Base-by-base conservation (phyloP, 2,329 filamentous ascomycete species). In the Dactylellina parvicollis region DNA sequence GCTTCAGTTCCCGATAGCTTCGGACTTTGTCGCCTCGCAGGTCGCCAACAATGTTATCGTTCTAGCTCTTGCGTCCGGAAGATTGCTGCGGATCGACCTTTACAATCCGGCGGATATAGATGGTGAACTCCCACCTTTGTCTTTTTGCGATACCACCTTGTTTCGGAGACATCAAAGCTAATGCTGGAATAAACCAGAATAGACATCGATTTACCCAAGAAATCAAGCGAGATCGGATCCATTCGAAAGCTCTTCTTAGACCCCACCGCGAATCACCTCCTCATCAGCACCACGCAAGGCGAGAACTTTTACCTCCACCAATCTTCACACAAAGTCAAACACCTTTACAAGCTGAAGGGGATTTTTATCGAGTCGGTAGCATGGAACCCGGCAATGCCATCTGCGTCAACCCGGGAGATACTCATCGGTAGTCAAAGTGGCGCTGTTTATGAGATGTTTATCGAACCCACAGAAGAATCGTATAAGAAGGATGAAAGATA, bases 251-350 rank as follows among this genome's bases (percentile, higher is more conserved):
- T 99, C 87, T 99, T 99, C 83, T 90, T 99, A 79, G 95, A 99
- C 79, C 94, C 95, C 26, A 96, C 94, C 9, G 95, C 95, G 26
- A 97, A 92, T 4, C 95, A 99, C 82, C 85, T 99, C 26, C 87
- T 99, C 76, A 88, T 99, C 77, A 92, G 90, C 80, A 99, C 95
- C 2, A 90, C 92, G 3, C 87, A 92, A 40, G 92, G 92, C 80
- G 95, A 99, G 81, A 98, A 96, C 82, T 99, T 93, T 83, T 99
- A 99, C 81, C 90, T 99, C 8, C 95, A 99, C 80, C 94, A 92
- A 9, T 94, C 98, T 80, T 95, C 93, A 32, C 90, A 92, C 77
- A 90, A 93, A 76, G 92, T 94, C 1, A 92, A 95, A 75, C 86
- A 89, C 5, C 84, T 99, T 34, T 88, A 90, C 12, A 87, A 92